These are phyloP conservation scores for Tephrocybe sp. DNA, from an alignment of 768 basidiomycete genomes.

Conservation along the genomic window DNA sequence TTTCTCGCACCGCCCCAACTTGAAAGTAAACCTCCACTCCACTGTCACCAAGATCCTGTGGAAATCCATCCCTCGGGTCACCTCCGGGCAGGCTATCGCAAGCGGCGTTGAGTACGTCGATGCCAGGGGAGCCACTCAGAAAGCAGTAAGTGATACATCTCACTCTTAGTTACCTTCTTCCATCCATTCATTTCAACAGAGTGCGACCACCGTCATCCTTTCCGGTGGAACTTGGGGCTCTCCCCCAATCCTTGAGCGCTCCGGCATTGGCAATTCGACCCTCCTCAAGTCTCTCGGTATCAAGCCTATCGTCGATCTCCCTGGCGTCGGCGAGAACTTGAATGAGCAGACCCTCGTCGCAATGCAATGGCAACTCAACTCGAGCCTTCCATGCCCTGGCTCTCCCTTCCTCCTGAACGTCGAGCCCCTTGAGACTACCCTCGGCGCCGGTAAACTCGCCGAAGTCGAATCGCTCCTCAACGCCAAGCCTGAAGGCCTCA, in stretches of 20 bases:
- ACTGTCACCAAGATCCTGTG: not conserved
- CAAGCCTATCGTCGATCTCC: not conserved
- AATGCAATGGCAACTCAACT: constrained; percentile 5
- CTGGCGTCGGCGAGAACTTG: constrained; percentile 1
- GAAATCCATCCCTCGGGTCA: not conserved
- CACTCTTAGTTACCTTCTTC: not conserved
- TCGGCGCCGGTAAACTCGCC: not conserved
- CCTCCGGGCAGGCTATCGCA: not conserved
- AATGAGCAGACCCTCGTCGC: not conserved
- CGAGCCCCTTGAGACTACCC: not conserved
- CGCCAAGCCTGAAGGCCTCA: not conserved
- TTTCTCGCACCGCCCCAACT: not conserved
- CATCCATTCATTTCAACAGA: not conserved
- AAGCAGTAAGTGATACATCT: not conserved
- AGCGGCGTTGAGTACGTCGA: not conserved
- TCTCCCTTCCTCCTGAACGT: constrained; percentile 2
- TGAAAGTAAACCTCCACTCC: not conserved
- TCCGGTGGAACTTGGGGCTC: constrained; percentile 1
- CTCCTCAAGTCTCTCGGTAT: not conserved
- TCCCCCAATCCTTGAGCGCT: not conserved
- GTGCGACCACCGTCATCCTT: not conserved
- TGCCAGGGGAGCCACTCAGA: not conserved
- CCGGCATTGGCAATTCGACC: constrained; percentile 1
- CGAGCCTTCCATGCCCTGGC: not conserved
- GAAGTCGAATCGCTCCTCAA: not conserved